Base-by-base conservation (phyloP, 2,329 filamentous ascomycete genomes). In the Trichocomaceae sp. region DNA sequence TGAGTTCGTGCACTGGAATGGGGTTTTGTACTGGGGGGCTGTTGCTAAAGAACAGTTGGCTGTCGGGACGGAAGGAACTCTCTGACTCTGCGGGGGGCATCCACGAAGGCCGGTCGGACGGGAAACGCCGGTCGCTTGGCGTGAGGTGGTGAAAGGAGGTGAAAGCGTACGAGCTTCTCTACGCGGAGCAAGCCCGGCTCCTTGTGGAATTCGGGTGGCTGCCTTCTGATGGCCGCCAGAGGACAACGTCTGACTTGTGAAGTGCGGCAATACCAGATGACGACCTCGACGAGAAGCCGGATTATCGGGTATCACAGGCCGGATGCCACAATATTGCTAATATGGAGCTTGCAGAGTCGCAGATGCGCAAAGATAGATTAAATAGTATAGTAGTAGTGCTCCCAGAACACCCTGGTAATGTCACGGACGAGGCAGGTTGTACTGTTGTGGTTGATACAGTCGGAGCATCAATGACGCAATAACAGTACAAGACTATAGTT, bases 61-160 rank as follows among this genome's bases (percentile, higher is more conserved):
- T 69, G 39, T 69, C 65, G 59, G 68, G 70, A 63, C 64, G 67
- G 61, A 67, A 67, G 54, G 64, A 57, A 60, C 69, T 65, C 66
- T 71, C 71, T 62, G 69, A 69, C 55, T 67, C 66, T 64, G 64
- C 69, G 63, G 70, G 69, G 66, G 67, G 70, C 72, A 74, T 74
- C 66, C 69, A 74, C 73, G 63, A 66, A 61, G 61, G 44, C 52
- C 42, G 45, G 47, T 50, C 26, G 37, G 15, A 54, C 35, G 26
- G 37, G 22, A 26, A 48, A 37, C 33, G 52, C 46, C 52, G 47
- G 46, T 5, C 26, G 42, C 35, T 33, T 29, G 52, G 41, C 26
- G 22, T 31, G 12, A 41, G 23, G 23, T 13, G 12, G 20, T 15
- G n/a, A n/a, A n/a, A n/a, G n/a, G n/a, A n/a, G n/a, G n/a, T 29